Evolutionary conservation across 495 filamentous ascomycete genomes (phyloP).

Genomic region (Oidiodendron maius): DNA sequence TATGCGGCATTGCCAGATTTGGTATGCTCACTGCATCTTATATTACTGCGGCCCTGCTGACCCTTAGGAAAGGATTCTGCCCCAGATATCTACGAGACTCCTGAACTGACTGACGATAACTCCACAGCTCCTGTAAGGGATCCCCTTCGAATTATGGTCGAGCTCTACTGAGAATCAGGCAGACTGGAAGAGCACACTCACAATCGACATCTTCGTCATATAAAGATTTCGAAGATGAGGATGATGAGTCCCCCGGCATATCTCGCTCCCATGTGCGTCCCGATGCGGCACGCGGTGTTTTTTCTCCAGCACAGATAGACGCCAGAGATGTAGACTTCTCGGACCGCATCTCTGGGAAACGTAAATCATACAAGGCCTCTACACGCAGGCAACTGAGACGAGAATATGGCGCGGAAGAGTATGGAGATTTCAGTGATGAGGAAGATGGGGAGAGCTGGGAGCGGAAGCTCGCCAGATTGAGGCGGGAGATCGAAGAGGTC

Average conservation of each 20-base stretch:
- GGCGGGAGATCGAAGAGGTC: constrained; percentile 72
- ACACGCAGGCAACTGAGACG: constrained; percentile 55
- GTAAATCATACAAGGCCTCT: constrained; percentile 74
- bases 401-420: constrained; percentile 54
- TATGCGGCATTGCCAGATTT: constrained; percentile 83
- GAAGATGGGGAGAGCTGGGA: constrained; percentile 66
- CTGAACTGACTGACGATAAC: constrained; percentile 79
- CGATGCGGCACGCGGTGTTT: constrained; percentile 71
- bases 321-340: constrained; percentile 76
- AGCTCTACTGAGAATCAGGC: constrained; percentile 12
- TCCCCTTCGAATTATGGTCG: background rate
- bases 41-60: too few species aligned
- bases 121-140: constrained; percentile 71
- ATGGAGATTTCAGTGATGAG: constrained; percentile 61
- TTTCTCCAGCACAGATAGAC: constrained; percentile 68
- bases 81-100: constrained; percentile 93
- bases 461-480: constrained; percentile 69
- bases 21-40: too few species aligned
- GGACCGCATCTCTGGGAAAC: constrained; percentile 69
- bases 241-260: constrained; percentile 54
- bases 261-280: constrained; percentile 68
- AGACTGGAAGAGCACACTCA: constrained; percentile 21
- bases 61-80: constrained; percentile 62
- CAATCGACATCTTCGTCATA: constrained; percentile 25
- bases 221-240: constrained; percentile 52